Conservation (phyloP, 2,329 filamentous ascomycete genomes). For the Macrophomina tecta region DNA sequence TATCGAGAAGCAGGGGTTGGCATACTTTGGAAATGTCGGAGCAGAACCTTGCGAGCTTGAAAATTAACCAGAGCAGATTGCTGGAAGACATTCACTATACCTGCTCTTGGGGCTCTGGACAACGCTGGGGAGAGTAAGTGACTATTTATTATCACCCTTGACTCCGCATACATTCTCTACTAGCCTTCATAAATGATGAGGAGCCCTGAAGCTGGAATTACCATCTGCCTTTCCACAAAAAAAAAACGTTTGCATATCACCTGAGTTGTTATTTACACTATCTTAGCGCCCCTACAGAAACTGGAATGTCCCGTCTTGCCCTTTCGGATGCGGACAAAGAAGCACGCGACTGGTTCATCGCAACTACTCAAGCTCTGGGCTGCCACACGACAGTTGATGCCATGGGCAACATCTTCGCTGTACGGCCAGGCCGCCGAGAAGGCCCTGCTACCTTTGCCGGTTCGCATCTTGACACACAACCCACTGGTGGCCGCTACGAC, state of each 20-base stretch:
- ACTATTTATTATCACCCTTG: neutral
- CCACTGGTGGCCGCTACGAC: slow-evolving; percentile 72
- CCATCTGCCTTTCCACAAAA: too few relatives aligned
- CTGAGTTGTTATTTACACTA: neutral
- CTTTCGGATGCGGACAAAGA: slow-evolving; percentile 74
- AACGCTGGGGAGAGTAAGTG: slow-evolving; percentile 70
- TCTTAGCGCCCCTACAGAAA: slow-evolving; percentile 62
- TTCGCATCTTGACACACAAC: slow-evolving; percentile 66
- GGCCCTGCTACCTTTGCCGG: slow-evolving; percentile 72
- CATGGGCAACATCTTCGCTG: slow-evolving; percentile 83
- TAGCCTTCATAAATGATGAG: too few relatives aligned
- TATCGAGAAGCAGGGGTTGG: slow-evolving; percentile 42
- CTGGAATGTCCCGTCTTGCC: slow-evolving; percentile 77
- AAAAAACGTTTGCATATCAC: neutral
- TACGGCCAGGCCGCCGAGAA: slow-evolving; percentile 66
- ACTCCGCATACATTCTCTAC: neutral
- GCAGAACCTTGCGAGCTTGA: slow-evolving; percentile 58
- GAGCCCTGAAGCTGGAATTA: too few relatives aligned
- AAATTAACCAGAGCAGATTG: slow-evolving; percentile 64
- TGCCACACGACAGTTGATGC: slow-evolving; percentile 72
- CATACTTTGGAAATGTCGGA: slow-evolving; percentile 58
- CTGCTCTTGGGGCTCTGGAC: slow-evolving; percentile 70
- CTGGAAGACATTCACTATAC: slow-evolving; percentile 70
- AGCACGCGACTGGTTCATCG: slow-evolving; percentile 76
- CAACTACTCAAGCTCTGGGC: slow-evolving; percentile 66